Evolutionary conservation across 2,329 filamentous ascomycete species (phyloP).

Genomic region (Seiridium cupressi): DNA sequence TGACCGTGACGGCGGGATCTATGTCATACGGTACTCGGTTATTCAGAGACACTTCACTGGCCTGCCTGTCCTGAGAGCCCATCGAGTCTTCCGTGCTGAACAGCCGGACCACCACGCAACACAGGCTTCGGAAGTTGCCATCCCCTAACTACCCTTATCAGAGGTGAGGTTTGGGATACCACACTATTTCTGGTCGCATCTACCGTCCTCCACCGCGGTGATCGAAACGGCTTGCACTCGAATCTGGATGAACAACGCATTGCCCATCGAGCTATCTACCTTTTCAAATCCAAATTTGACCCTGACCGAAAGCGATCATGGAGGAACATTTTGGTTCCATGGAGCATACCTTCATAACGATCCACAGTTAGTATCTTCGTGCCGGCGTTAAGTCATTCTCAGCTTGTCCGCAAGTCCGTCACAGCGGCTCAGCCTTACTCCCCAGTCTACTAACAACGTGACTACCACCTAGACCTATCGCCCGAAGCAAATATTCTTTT

Average conservation of each 20-base stretch:
- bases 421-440: too few species aligned
- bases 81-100: slow-evolving; percentile 20
- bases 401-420: too few species aligned
- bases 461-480: slow-evolving; percentile 58
- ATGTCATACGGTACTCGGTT: slow-evolving; percentile 36
- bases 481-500: slow-evolving; percentile 78
- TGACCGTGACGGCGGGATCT: slow-evolving; percentile 35
- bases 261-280: too few species aligned
- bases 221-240: not conserved
- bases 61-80: slow-evolving; percentile 20
- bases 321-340: slow-evolving; percentile 41
- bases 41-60: slow-evolving; percentile 33
- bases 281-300: not conserved
- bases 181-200: slow-evolving; percentile 8
- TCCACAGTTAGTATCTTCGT: slow-evolving; percentile 65
- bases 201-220: not conserved
- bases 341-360: slow-evolving; percentile 90
- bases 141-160: slow-evolving; percentile 19
- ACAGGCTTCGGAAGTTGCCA: slow-evolving; percentile 25
- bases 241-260: not conserved
- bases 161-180: slow-evolving; percentile 15
- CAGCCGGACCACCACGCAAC: slow-evolving; percentile 25
- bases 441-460: not conserved
- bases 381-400: not conserved
- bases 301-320: slow-evolving; percentile 13